Percentiles rank a stretch among this genome's conserved stretches.
Conservation (phyloP, 306 rosid genomes). For the Malus sylvestris region DNA sequence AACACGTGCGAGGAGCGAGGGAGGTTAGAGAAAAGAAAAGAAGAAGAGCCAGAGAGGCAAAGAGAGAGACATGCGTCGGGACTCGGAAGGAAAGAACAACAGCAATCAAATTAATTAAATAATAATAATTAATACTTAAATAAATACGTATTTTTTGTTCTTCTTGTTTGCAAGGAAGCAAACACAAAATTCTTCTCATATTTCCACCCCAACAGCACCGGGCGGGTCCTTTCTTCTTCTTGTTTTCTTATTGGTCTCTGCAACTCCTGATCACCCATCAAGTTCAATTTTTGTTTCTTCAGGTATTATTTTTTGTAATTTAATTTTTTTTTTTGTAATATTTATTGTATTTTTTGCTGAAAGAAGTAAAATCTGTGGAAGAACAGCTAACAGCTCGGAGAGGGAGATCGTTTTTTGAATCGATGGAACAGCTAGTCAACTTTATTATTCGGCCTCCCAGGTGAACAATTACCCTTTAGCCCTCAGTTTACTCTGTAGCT, state of each 20-base stretch:
- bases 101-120: background rate
- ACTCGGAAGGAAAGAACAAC: background rate
- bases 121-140: background rate
- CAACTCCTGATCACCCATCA: conserved; percentile 27
- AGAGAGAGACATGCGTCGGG: conserved; percentile 1
- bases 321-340: background rate
- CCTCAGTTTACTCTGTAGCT: background rate
- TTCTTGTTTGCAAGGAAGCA: conserved; percentile 21
- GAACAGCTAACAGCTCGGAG: background rate
- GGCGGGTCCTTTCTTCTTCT: conserved; percentile 23
- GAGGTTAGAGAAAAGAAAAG: background rate
- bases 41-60: background rate
- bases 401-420: conserved; percentile 21
- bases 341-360: background rate
- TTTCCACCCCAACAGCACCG: conserved; percentile 18
- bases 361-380: conserved; percentile 8
- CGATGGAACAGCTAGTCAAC: conserved; percentile 60
- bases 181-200: conserved; percentile 4
- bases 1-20: background rate
- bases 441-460: conserved; percentile 62
- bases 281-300: background rate
- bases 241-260: conserved; percentile 19
- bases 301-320: background rate
- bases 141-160: background rate
- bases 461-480: conserved; percentile 8